These are phyloP conservation scores for Fulvia fulva DNA, from an alignment of 2,329 filamentous ascomycete species.

Conservation along the genomic window DNA sequence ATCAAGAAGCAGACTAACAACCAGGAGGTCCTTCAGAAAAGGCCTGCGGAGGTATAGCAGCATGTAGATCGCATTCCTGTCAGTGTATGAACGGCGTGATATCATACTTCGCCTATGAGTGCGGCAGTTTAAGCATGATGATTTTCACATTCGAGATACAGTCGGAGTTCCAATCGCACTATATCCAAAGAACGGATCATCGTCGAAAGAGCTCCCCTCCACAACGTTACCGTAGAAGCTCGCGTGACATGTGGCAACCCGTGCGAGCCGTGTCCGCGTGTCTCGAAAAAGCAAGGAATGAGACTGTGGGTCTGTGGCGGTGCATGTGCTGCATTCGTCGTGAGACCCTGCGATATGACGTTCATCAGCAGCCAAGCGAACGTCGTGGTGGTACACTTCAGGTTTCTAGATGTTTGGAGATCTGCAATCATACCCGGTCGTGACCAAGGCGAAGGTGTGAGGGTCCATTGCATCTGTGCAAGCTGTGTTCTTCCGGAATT, in stretches of 20 bases:
- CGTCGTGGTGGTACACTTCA: neutral
- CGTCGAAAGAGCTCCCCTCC: neutral
- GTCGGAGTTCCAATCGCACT: no score
- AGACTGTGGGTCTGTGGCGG: neutral
- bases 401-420: neutral
- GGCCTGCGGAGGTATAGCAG: conserved; percentile 28
- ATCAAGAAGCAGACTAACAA: conserved; percentile 12
- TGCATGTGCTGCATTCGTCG: neutral
- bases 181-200: no score
- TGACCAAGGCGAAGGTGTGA: neutral
- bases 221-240: neutral
- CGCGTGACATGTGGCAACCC: neutral
- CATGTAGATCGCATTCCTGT: conserved; percentile 9
- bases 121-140: no score
- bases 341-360: neutral
- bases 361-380: neutral
- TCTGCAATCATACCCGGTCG: neutral
- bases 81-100: no score
- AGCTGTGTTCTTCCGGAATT: no score
- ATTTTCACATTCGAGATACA: no score
- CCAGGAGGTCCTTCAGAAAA: conserved; percentile 12
- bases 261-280: neutral
- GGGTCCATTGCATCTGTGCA: neutral
- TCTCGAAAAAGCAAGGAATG: neutral
- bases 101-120: no score